Evolutionary conservation across 257 asterid genomes (phyloP), one percentile per base, ranked within the genome.

Genomic region (Nicotiana tomentosiformis): DNA sequence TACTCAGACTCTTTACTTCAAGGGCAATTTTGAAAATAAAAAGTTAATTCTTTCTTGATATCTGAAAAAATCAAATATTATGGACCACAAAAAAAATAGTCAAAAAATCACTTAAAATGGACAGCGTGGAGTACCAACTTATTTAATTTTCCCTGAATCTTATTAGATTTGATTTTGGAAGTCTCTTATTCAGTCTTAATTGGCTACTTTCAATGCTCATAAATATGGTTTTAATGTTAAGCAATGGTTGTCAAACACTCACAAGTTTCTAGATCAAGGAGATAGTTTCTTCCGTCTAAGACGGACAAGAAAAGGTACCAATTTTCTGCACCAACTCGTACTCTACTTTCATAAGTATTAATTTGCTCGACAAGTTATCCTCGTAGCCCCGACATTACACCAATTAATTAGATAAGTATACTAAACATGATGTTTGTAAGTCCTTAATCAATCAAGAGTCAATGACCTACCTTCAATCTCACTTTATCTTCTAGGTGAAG

Each of bases 401-500:
- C 0, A 74, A 20, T 6, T 46, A 72, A 23, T 20, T 14, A 74
- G 23, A 49, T 49, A 39, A n/a, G 18, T n/a, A 32, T 32, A 46
- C 79, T 46, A 46, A 12, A 72, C 20, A 26, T 46, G 33, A 49
- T 74, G n/a, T 46, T 43, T 72, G 1, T 30, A 15, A 26, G 43
- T 74, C 62, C 12, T 51, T 11, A 51, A 77, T 79, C 51, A 78
- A 20, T 46, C 62, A 58, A 60, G 83, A 77, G 91, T 88, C 89
- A 84, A 86, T 61, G 56, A 76, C 80, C 23, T 79, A 37, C 58
- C 89, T 57, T 84, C 77, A 46, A 11, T 58, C 86, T 85, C 84
- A 87, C 85, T 83, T 85, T 85, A 78, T 57, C 39, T 66, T 70
- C n/a, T 43, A 43, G 49, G 49, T 43, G 3, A 43, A 8, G 49